Evolutionary conservation across 2,329 filamentous ascomycete species (phyloP), one percentile per base, ranked within the genome.

Genomic region (Ophiostoma himal-ulmi): DNA sequence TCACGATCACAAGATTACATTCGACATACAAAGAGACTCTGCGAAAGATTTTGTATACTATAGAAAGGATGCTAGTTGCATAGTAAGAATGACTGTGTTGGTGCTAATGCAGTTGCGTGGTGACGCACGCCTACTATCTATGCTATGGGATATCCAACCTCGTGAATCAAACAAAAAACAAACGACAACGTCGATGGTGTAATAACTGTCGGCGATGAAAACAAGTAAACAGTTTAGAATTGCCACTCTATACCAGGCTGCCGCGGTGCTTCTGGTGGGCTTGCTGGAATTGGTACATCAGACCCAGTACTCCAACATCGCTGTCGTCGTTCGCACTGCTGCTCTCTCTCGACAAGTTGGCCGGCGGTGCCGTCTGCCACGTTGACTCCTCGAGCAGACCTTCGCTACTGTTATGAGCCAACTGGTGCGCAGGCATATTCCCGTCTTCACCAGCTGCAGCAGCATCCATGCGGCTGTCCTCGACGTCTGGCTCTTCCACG

Each of bases 211-310:
- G 30, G 30, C 3, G 3, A 3, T 30, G 30, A 11, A 11, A 26
- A 36, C 48, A 65, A 69, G 13, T 5, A 26, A 13, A n/a, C 4
- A 39, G 14, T 14, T 0, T 11, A 6, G n/a, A 17, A 3, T 36
- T 14, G 5, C 17, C 2, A 62, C 6, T 0, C 65, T 67, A 67
- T 22, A 67, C 65, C 20, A 67, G 39, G 6, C 37, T 48, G 1
- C 65, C 65, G 70, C 83, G 78, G 48, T 84, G 81, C 64, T 83
- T 82, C 74, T 85, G 80, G 73, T 87, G 84, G 30, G 84, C 83
- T 76, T 87, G 84, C 74, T 85, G 85, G 71, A 88, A 82, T 75
- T 88, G 85, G 73, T 86, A 85, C 71, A 88, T 83, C 75, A 88
- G 80, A 5, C 83, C 84, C 64, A 88, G 78, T 1, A 88, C 85